Evolutionary conservation across 1,139 yeast species (phyloP), one percentile per base, ranked within the genome.

Genomic region (Debaryomyces psychrophilus): DNA sequence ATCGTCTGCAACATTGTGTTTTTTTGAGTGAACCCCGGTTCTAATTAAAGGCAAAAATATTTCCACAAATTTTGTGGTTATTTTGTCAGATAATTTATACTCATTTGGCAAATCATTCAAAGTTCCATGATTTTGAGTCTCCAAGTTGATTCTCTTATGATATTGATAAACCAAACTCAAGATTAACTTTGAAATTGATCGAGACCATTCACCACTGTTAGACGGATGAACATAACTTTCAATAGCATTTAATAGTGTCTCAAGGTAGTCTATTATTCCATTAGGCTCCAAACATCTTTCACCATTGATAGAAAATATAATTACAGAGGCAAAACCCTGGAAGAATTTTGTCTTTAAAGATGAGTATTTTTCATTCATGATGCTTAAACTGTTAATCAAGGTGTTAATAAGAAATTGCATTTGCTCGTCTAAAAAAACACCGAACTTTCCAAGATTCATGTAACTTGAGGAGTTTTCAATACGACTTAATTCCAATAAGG

Each of bases 181-280:
- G 9, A 87, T 69, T 28, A 87, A 74, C 50, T 82, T 81, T 1
- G 95, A 77, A 35, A 93, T 80, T 5, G 87, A 74, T 37, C 79
- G 68, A 1, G 95, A 81, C 98, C 99, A 92, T 18, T 79, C 77
- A 0, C 97, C 98, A 15, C 77, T 67, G 61, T 92, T 92, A 0
- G 98, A 90, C 4, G 99, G 99, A 65, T 93, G 97, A 9, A 85
- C 85, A 65, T 85, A 89, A 31, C 97, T 88, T 53, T 82, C 86
- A n/a, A 90, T 73, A 0, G 96, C 83, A 51, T 84, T 83, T 23
- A 86, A 59, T 36, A 88, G 67, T 0, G 82, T 75, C 34, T 73
- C 72, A 12, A 93, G 58, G 35, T 77, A 71, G 9, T 74, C 79
- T 54, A 87, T 61, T 11, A 85, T 75, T 2, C 80, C 80, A n/a